Base-by-base conservation (phyloP, 805 yeast species). In the Monosporozyma aerobia region DNA sequence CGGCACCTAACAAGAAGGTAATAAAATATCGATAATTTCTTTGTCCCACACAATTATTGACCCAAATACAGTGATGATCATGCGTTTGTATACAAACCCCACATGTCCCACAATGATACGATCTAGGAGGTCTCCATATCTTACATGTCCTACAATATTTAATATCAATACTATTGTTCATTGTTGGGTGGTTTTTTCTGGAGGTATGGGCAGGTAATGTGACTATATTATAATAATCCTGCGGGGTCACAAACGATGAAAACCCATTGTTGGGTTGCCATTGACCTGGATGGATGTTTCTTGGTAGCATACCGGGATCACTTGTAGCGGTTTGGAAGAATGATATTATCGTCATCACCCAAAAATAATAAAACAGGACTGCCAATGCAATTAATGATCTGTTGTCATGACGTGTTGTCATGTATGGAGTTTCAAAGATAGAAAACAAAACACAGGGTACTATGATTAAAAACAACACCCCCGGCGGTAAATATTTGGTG, bases 21-120 rank as follows among this genome's bases (percentile, higher is more conserved):
- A 82, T 53, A 60, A 85, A 87, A 65, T 75, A 82, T 56, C 79
- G 68, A 64, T 86, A 86, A 61, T 86, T 87, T 52, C 87, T 68
- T 55, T 79, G 78, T 1, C 95, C 96, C 44, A 87, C 76, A 63
- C 96, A 87, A 58, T 82, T 86, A 60, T 85, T 83, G 49, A 87
- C 63, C 80, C 86, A 81, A 37, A 73, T 59, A 62, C 90, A 85
- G 64, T 82, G 88, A 61, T 82, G 88, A 62, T 86, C 95, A 62
- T 81, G 84, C 53, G 73, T 65, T 37, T 73, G 63, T 19, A 86
- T 72, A 61, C 96, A 88, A 7, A 73, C 72, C 56, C 79, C 80
- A 68, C 96, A 87, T 2, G 73, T 72, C 1, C 82, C 74, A 61
- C 96, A 87, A 65, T 87, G 96, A 52, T 84, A 79, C 0, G 90